Evolutionary conservation across 768 basidiomycete species (phyloP).

Genomic region (Termitomyces sp.): DNA sequence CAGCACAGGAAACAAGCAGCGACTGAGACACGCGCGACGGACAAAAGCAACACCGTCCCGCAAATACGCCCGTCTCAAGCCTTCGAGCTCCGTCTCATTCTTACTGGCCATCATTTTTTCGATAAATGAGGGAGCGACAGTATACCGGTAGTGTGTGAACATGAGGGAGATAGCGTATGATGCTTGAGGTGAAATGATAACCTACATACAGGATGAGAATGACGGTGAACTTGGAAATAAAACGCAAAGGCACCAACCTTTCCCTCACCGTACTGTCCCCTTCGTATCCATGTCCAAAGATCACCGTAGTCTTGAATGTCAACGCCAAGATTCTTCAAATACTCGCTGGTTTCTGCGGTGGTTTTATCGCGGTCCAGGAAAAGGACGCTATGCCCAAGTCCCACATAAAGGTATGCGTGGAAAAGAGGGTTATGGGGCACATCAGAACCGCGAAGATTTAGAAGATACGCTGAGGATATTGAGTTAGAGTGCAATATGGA

Average conservation of each 20-base stretch:
- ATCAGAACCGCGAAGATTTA: conserved; percentile 89
- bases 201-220: conserved; percentile 27
- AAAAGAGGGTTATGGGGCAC: conserved; percentile 93
- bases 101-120: conserved; percentile 85
- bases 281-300: conserved; percentile 75
- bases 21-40: conserved; percentile 28
- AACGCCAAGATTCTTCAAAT: conserved; percentile 56
- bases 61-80: conserved; percentile 79
- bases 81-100: conserved; percentile 82
- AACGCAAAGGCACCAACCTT: conserved; percentile 41
- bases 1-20: conserved; percentile 11
- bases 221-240: background rate
- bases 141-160: conserved; percentile 80
- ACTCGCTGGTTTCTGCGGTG: conserved; percentile 50
- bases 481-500: background rate
- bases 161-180: conserved; percentile 84
- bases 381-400: conserved; percentile 56
- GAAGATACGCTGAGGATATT: conserved; percentile 60
- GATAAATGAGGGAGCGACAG: conserved; percentile 64
- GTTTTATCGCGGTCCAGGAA: conserved; percentile 76
- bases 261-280: conserved; percentile 75
- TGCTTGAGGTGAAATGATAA: conserved; percentile 70
- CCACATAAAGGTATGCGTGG: conserved; percentile 80
- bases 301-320: conserved; percentile 67
- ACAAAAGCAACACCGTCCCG: conserved; percentile 87